Base-by-base conservation (phyloP, 176 grass and related monocot species). In the Oryza brachyantha region DNA sequence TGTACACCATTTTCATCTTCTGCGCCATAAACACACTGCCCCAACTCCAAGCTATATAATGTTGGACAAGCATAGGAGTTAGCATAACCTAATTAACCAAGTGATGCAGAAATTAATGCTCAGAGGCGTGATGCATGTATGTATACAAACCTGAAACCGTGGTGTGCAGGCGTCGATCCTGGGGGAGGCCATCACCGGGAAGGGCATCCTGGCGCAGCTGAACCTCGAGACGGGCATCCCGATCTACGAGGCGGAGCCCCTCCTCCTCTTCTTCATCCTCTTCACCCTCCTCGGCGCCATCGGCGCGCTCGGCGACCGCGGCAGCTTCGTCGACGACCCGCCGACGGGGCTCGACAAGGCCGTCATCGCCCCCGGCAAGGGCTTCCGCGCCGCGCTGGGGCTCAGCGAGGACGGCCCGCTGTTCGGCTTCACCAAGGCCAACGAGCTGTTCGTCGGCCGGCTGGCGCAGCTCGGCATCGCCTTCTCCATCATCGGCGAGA, bases 221-320 rank as follows among this genome's bases (percentile, higher is more conserved):
- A 99, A 99, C 84, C 81, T 99, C 32, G 96, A 99, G 79, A 99
- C 96, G 0, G 96, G 96, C 55, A 93, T 99, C 84, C 96, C 96
- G 37, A 99, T 99, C 75, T 99, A 99, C 38, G 96, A 99, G 42
- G 96, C 96, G 3, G 96, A 99, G 92, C 96, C 96, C 13, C 96
- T 99, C 35, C 88, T 99, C 71, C 96, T 99, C 73, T 96, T 99
- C 96, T 99, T 99, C 92, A 99, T 99, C 84, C 90, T 99, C 75
- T 99, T 99, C 81, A 99, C 96, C 24, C 96, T 99, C 72, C 96
- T 96, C 59, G 96, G 92, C 25, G 96, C 96, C 66, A 99, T 99
- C 22, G 96, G 96, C 7, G 96, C 96, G 45, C 96, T 99, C 65
- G 96, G 96, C 5, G 96, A 99, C 66, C 92, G 96, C 3, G 96